Percentiles rank a stretch among this genome's conserved stretches.
Evolutionary conservation across 2,329 filamentous ascomycete species (phyloP).

Genomic region (Bipolaris cookei): DNA sequence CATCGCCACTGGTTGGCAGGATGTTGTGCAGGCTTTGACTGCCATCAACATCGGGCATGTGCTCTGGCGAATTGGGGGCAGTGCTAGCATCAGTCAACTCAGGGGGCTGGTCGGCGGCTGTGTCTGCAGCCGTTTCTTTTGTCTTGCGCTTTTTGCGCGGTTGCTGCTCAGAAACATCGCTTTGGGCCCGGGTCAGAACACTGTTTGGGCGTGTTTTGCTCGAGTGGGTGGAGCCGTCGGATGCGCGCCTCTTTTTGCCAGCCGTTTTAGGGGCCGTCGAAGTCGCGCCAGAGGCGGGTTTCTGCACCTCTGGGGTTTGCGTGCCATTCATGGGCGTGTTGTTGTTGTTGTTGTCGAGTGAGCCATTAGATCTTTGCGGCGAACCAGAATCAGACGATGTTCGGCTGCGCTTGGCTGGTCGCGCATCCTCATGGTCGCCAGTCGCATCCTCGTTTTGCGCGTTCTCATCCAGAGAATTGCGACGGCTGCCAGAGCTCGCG

Average conservation of each 20-base stretch:
- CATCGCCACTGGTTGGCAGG: constrained; percentile 46
- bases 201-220: constrained; percentile 44
- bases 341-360: constrained; percentile 31
- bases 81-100: constrained; percentile 48
- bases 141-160: constrained; percentile 48
- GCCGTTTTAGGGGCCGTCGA: constrained; percentile 31
- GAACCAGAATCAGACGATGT: constrained; percentile 48
- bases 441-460: constrained; percentile 38
- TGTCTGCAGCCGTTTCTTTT: constrained; percentile 35
- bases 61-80: constrained; percentile 46
- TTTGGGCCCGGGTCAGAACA: constrained; percentile 44
- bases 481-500: constrained; percentile 47
- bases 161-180: constrained; percentile 45
- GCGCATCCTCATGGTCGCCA: constrained; percentile 44
- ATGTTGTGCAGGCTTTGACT: constrained; percentile 44
- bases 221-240: constrained; percentile 41
- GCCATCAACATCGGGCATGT: constrained; percentile 42
- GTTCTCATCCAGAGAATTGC: constrained; percentile 48
- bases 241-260: constrained; percentile 44
- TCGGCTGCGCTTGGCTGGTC: constrained; percentile 48
- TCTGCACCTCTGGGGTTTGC: constrained; percentile 35
- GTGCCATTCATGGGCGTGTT: constrained; percentile 35
- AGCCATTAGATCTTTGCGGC: constrained; percentile 40
- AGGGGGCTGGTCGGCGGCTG: constrained; percentile 40
- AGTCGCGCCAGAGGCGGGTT: constrained; percentile 26